Evolutionary conservation across 164 flowering plant species (phyloP), one percentile per base, ranked within the genome.

Genomic region (Chimonanthus praecox): DNA sequence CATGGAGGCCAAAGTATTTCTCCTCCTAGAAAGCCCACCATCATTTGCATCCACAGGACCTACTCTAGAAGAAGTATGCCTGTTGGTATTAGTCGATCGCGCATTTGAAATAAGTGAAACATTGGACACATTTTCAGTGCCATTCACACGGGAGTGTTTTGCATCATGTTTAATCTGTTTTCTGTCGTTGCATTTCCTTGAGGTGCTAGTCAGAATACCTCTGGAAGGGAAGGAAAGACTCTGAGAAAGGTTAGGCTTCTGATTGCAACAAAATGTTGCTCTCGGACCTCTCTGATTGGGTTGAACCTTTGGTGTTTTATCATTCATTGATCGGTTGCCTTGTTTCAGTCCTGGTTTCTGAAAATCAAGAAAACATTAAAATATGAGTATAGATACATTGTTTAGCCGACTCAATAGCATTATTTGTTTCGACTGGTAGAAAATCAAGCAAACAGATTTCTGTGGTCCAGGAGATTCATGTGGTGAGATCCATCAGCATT

Each of bases 221-320:
- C 72, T 84, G 16, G 89, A 77, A 45, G 92, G 90, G 58, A 89
- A 88, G 7, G 96, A 88, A 63, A 83, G 78, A 69, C 94, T 92
- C 78, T 89, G 89, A 58, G 86, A 81, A 54, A 89, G 79, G 51
- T 73, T 73, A 3, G 85, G 74, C 74, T 70, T 87, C 73, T 82
- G 80, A 15, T 49, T 84, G 11, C 74, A 78, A 64, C 86, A 58
- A 72, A 71, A 54, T 54, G 60, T 21, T 20, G 79, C 21, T 63
- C 49, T 74, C 43, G 73, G 18, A 69, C 72, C 84, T 77, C 83
- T 92, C 43, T 73, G 20, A 72, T 68, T 74, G 11, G 82, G 68
- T 54, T 81, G 83, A 50, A 76, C 80, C 79, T 82, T 90, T 21
- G 76, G 67, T 13, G 54, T 45, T n/a, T 81, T 85, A 50, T 68